Base-by-base conservation (phyloP, 1,284 basidiomycete genomes). In the Irpex lacteus region DNA sequence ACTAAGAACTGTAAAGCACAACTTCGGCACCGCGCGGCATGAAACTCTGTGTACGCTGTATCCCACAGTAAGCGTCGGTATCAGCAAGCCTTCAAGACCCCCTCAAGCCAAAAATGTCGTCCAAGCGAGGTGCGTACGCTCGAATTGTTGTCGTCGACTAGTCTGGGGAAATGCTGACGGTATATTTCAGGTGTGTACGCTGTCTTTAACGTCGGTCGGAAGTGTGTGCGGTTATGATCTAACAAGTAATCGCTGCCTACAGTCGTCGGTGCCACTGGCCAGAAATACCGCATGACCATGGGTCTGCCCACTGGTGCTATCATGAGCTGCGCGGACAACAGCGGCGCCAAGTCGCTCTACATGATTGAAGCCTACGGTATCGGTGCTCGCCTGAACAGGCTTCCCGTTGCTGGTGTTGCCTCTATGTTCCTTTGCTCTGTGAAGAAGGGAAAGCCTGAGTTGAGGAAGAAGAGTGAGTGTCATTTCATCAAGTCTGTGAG, bases 391-490 rank as follows among this genome's bases (percentile, higher is more conserved):
- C 88, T 99, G 63, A 98, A 99, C 89, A 88, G 98, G 82, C 87
- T 99, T 69, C 97, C 97, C 69, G 97, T 98, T 78, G 96, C 97
- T 72, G 92, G 96, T 84, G 96, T 98, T 68, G 97, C 97, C 74
- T 96, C 98, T 81, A 98, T 98, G 96, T 92, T 98, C 73, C 96
- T 99, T 74, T 96, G 96, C 67, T 96, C 94, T 66, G 98, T 99
- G 76, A 99, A 99, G 90, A 99, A 99, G 89, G 97, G 97, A 80
- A 99, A 99, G 86, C 98, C 98, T 61, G 97, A 99, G 82, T 83
- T 99, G 76, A 90, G 97, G 81, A 99, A 99, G 88, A 99, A 99
- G 88, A 97, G 95, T 96, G 79, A 76, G 93, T 82, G 56, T 61
- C 56, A 74, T 34, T 63, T 64, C 38, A 32, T 62, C 21, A 6